phyloP scores from a whole-genome alignment of 2,329 filamentous ascomycete genomes.

The Alternaria postmessia region DNA sequence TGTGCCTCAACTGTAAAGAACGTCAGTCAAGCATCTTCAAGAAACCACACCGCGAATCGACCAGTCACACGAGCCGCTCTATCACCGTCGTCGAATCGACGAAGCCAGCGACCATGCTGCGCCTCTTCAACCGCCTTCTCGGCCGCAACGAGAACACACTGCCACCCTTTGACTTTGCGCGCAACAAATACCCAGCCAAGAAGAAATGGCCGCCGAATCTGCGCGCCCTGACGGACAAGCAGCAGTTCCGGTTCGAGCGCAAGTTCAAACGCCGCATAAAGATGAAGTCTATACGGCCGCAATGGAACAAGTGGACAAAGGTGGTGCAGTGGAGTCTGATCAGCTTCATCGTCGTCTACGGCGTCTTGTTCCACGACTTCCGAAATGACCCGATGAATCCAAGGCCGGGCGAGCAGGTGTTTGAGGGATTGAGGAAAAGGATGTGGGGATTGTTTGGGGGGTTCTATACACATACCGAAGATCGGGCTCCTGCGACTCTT shows the following conservation, averaged over 20 bases:
- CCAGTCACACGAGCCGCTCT: background rate
- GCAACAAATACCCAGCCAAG: slow-evolving; percentile 70
- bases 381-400: slow-evolving; percentile 43
- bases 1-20: slow-evolving; percentile 19
- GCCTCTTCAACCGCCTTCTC: slow-evolving; percentile 59
- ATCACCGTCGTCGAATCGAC: slow-evolving; percentile 8
- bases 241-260: slow-evolving; percentile 81
- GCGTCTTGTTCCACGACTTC: slow-evolving; percentile 69
- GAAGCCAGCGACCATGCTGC: slow-evolving; percentile 28
- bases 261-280: slow-evolving; percentile 76
- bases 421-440: slow-evolving; percentile 35
- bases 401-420: slow-evolving; percentile 42
- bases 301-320: slow-evolving; percentile 71
- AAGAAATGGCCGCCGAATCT: slow-evolving; percentile 84
- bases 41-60: slow-evolving; percentile 11
- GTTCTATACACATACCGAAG: slow-evolving; percentile 41
- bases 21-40: slow-evolving; percentile 21
- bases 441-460: slow-evolving; percentile 39
- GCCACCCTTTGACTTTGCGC: slow-evolving; percentile 55
- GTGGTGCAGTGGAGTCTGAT: slow-evolving; percentile 64
- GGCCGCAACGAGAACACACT: slow-evolving; percentile 52
- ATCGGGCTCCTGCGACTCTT: slow-evolving; percentile 9
- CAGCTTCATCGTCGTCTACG: slow-evolving; percentile 63
- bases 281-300: slow-evolving; percentile 67
- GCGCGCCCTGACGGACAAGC: slow-evolving; percentile 70